phyloP scores from a whole-genome alignment of 768 basidiomycete species.

The Neoboletus brunneissimus region DNA sequence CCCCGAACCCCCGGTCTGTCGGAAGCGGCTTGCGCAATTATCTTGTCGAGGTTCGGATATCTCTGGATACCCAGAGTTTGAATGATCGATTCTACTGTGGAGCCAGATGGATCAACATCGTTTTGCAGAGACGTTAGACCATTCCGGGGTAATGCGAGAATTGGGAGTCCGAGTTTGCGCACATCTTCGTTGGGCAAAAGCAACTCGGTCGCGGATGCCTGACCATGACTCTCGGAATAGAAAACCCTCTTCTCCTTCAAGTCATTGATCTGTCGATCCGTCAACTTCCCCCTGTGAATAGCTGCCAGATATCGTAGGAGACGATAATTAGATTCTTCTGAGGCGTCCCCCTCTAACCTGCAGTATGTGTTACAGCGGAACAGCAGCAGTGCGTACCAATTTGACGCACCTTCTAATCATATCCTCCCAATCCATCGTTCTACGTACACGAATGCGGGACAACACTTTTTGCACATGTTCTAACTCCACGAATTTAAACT shows the following conservation, averaged over 20 bases:
- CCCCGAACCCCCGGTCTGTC: not conserved
- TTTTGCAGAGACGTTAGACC: not conserved
- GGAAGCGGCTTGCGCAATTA: slow-evolving; percentile 12
- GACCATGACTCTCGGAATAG: slow-evolving; percentile 4
- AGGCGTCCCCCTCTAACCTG: slow-evolving; percentile 10
- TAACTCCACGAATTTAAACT: not conserved
- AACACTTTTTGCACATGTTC: slow-evolving; percentile 8
- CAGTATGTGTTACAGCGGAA: not conserved
- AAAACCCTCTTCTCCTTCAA: slow-evolving; percentile 6
- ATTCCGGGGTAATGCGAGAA: slow-evolving; percentile 44
- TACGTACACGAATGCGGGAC: slow-evolving; percentile 19
- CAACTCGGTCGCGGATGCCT: slow-evolving; percentile 40
- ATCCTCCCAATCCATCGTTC: slow-evolving; percentile 33
- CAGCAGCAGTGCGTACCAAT: slow-evolving; percentile 45
- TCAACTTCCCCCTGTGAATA: slow-evolving; percentile 36
- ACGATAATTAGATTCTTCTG: slow-evolving; percentile 13
- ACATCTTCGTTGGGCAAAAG: slow-evolving; percentile 77
- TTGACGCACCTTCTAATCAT: slow-evolving; percentile 10
- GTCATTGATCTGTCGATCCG: not conserved
- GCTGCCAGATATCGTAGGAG: slow-evolving; percentile 62
- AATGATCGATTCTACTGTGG: not conserved
- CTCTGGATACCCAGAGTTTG: not conserved
- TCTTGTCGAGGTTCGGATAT: slow-evolving; percentile 1
- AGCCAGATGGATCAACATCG: not conserved
- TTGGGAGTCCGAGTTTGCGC: slow-evolving; percentile 66